Evolutionary conservation across 2,329 filamentous ascomycete species (phyloP), one percentile per base, ranked within the genome.

Genomic region (Hirsutella minnesotensis): DNA sequence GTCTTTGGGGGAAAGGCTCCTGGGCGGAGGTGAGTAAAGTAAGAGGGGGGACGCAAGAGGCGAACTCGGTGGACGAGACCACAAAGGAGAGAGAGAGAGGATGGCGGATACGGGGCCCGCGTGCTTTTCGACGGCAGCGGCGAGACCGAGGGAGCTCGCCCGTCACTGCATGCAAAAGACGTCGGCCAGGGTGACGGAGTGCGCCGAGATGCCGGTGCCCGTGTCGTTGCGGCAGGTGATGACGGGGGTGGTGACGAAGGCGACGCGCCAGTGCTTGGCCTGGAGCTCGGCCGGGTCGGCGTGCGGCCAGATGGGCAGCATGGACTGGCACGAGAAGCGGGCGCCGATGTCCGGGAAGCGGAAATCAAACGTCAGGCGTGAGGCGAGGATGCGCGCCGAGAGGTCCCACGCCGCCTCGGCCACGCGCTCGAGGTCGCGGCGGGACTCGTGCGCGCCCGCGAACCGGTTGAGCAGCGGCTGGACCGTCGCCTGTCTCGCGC

Each of bases 161-260:
- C 37, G 5, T 53, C 50, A 69, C 53, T 66, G 62, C 68, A 72
- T 72, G 53, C 69, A 64, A 46, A 73, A 55, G 3, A 73, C 70
- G 44, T 71, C 67, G 2, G 68, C 64, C 53, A 68, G 57, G 33
- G 64, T 55, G 19, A 73, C 58, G 7, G 65, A 65, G 43, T 65
- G 67, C 2, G 66, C 62, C 21, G 64, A 61, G 38, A 72, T 66
- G 42, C 63, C 65, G 37, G 56, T 52, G 13, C 67, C 69, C 2
- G 59, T 65, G 31, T 77, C 72, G 47, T 75, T 72, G 27, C 72
- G 65, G 50, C 73, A 66, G 2, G 71, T 75, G 38, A 77, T 66
- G 9, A 70, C 65, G 1, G 74, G 74, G 0, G 73, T 75, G 5
- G 73, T 68, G 22, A 73, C 69, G 2, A 76, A 61, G 42, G 69